Conservation (phyloP, 352 stramenopile species). For the Globisporangium solare region DNA sequence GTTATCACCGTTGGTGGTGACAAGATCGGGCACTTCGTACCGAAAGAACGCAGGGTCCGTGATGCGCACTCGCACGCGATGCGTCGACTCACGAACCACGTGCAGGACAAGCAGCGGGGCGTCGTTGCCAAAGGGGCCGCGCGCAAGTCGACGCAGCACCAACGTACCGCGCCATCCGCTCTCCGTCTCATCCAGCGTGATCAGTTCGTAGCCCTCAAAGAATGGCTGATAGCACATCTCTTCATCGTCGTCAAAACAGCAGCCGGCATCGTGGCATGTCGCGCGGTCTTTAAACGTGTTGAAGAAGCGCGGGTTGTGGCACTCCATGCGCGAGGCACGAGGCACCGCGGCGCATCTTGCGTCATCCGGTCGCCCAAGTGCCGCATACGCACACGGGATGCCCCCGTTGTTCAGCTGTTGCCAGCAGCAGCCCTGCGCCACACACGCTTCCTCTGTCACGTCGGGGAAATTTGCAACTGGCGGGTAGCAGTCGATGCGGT, state of each 20-base stretch:
- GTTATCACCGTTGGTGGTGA: background rate
- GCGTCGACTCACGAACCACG: slow-evolving; percentile 46
- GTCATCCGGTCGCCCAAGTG: slow-evolving; percentile 10
- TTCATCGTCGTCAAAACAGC: slow-evolving; percentile 54
- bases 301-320: slow-evolving; percentile 67
- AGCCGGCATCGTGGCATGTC: slow-evolving; percentile 49
- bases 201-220: slow-evolving; percentile 61
- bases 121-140: slow-evolving; percentile 78
- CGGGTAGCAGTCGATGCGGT: slow-evolving; percentile 67
- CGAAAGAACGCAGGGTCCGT: slow-evolving; percentile 67
- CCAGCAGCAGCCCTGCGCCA: slow-evolving; percentile 84
- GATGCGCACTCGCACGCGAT: slow-evolving; percentile 69
- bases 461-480: slow-evolving; percentile 51
- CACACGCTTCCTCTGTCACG: slow-evolving; percentile 70
- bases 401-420: slow-evolving; percentile 49
- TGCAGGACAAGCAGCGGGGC: slow-evolving; percentile 53
- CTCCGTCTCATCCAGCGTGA: slow-evolving; percentile 47
- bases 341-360: slow-evolving; percentile 32
- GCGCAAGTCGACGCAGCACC: slow-evolving; percentile 31
- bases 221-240: slow-evolving; percentile 66
- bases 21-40: slow-evolving; percentile 63
- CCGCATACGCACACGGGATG: slow-evolving; percentile 63
- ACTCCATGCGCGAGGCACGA: slow-evolving; percentile 47
- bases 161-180: slow-evolving; percentile 55
- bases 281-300: slow-evolving; percentile 23